Conservation (phyloP, 306 rosid species). For the Inga leiocalycina region DNA sequence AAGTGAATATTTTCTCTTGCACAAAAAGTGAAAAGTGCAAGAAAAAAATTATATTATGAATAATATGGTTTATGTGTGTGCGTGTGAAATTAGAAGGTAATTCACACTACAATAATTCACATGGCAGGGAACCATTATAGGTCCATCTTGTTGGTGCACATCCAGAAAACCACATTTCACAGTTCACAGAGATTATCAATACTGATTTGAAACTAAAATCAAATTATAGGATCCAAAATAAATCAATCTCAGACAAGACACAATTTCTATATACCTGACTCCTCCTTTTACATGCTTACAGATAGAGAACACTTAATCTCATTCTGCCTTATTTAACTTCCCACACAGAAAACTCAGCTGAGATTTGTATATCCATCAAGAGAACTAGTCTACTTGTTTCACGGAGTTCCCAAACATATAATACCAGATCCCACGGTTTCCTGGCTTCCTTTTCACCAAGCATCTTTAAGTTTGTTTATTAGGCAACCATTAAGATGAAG, state of each 20-base stretch:
- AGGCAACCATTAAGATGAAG: constrained; percentile 14
- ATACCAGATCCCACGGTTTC: constrained; percentile 1
- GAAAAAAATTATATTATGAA: background rate
- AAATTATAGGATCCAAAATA: constrained; percentile 2
- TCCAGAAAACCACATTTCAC: background rate
- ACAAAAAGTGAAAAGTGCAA: constrained; percentile 1
- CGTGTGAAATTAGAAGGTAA: too few species aligned
- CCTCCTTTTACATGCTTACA: background rate
- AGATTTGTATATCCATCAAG: background rate
- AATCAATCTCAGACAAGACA: constrained; percentile 20
- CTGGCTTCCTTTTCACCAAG: constrained; percentile 2
- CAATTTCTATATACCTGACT: constrained; percentile 5
- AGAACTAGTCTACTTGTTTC: background rate
- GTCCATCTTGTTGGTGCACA: constrained; percentile 3
- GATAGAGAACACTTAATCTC: background rate
- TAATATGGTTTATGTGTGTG: too few species aligned
- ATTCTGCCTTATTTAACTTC: background rate
- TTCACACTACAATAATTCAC: background rate
- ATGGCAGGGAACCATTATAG: background rate
- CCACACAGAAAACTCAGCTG: background rate
- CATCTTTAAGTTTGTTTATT: constrained; percentile 18
- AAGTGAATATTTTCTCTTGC: background rate
- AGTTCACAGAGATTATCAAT: background rate
- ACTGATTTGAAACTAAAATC: background rate
- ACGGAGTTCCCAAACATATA: constrained; percentile 9